Evolutionary conservation across 169 alveolate species (phyloP), one percentile per base, ranked within the genome.

Genomic region (Cryptosporidium sp.): DNA sequence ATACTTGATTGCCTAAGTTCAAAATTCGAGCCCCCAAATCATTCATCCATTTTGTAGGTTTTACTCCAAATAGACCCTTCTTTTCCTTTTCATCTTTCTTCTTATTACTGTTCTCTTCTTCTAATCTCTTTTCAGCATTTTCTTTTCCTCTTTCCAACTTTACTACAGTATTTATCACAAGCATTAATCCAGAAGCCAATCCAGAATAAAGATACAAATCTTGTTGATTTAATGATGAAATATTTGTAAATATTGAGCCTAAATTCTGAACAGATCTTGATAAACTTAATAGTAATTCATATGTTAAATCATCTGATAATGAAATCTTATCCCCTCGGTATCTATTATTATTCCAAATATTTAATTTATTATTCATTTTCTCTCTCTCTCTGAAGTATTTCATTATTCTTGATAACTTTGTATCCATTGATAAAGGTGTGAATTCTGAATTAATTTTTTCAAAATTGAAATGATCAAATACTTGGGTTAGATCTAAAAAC

Each of bases 151-250:
- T 31, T 12, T 37, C 72, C 51, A 33, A 0, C 51, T 29, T 65
- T 1, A 65, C 51, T 7, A 65, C 0, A 7, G 72, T 10, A 65
- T 65, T 65, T 10, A 37, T n/a, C 52, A 65, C n/a, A 65, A 18
- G 29, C 51, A 65, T 65, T 10, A 65, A 29, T 7, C 72, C 31
- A n/a, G 72, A 65, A 65, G 72, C 72, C 48, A 65, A 31, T n/a
- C 72, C 51, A n/a, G 53, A 65, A n/a, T 56, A 56, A 10, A 56
- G 23, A 26, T 26, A 21, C 35, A 23, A 26, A n/a, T 56, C 6
- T 7, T n/a, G 37, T 7, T 12, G 14, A 56, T 9, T 23, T 8
- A 8, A 6, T n/a, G 12, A 26, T 0, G 67, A 56, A 7, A 9
- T 16, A 26, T 10, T 10, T 2, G 5, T 56, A 26, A 56, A 29